phyloP scores from a whole-genome alignment of 2,329 filamentous ascomycete species.

The Colletotrichum horii region DNA sequence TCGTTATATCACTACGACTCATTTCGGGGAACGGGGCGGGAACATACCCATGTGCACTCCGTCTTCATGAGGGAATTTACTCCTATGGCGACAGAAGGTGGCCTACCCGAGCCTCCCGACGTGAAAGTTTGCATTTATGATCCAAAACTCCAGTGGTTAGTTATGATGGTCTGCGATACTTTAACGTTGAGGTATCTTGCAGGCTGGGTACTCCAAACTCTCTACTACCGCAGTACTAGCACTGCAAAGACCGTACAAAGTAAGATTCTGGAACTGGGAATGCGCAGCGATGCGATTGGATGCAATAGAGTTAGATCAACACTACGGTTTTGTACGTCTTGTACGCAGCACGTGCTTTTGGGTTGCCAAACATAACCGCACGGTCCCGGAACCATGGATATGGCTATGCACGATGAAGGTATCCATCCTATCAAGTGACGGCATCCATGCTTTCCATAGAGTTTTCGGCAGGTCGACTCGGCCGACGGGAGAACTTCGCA shows the following conservation, averaged over 20 bases:
- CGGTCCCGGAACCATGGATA: neutral
- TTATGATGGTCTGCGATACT: neutral
- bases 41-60: accelerated
- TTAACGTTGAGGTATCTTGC: neutral
- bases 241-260: neutral
- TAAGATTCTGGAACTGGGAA: neutral
- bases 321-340: neutral
- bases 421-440: neutral
- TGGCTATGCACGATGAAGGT: neutral
- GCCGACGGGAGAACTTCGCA: neutral
- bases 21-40: neutral
- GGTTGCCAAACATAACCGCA: neutral
- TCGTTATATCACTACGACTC: neutral
- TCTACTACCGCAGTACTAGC: neutral
- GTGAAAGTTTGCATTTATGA: neutral
- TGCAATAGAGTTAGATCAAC: neutral
- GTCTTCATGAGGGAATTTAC: neutral
- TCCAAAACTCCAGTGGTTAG: neutral
- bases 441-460: neutral
- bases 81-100: neutral
- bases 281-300: neutral
- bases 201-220: neutral
- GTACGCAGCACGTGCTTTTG: neutral
- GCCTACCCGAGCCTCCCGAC: neutral
- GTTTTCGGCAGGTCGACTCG: neutral